phyloP scores from a whole-genome alignment of 495 filamentous ascomycete species.

The Penicillium egyptiacum region DNA sequence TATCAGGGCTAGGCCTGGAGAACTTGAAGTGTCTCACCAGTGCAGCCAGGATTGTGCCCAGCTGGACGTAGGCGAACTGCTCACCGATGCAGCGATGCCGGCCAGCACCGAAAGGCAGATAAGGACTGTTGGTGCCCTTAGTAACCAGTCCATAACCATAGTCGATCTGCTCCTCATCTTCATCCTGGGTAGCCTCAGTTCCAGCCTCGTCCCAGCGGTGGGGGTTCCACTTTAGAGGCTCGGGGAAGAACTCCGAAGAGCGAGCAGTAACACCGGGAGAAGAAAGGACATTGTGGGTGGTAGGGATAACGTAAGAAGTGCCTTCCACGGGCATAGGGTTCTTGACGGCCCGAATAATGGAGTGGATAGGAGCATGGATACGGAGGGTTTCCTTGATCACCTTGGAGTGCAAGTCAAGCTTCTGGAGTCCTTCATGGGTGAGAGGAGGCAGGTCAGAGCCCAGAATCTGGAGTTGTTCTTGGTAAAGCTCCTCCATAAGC shows the following conservation, averaged over 20 bases:
- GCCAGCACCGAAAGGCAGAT: constrained; percentile 57
- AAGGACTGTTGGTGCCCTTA: constrained; percentile 56
- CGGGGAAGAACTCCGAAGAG: constrained; percentile 44
- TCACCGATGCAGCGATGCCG: constrained; percentile 59
- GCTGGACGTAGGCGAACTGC: constrained; percentile 56
- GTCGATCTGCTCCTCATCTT: constrained; percentile 48
- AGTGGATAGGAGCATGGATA: constrained; percentile 64
- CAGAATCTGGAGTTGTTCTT: constrained; percentile 54
- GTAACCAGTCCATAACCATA: constrained; percentile 50
- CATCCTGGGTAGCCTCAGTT: constrained; percentile 22
- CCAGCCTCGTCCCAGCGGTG: constrained; percentile 50
- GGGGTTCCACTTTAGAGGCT: constrained; percentile 51
- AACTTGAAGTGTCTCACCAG: constrained; percentile 51
- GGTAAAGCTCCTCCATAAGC: constrained; percentile 57
- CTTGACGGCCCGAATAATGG: constrained; percentile 61
- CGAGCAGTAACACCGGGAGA: constrained; percentile 51
- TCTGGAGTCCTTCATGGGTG: constrained; percentile 54
- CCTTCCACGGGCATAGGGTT: constrained; percentile 54
- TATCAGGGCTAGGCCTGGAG: constrained; percentile 27
- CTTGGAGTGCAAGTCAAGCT: constrained; percentile 55
- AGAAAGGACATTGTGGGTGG: constrained; percentile 49
- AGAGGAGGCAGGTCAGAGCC: constrained; percentile 52
- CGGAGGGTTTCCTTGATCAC: constrained; percentile 63
- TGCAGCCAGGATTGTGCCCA: constrained; percentile 47
- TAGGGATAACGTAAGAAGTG: constrained; percentile 48